These are phyloP conservation scores for Oryza australiensis DNA, from an alignment of 176 grass and related monocot genomes.

Conservation along the genomic window DNA sequence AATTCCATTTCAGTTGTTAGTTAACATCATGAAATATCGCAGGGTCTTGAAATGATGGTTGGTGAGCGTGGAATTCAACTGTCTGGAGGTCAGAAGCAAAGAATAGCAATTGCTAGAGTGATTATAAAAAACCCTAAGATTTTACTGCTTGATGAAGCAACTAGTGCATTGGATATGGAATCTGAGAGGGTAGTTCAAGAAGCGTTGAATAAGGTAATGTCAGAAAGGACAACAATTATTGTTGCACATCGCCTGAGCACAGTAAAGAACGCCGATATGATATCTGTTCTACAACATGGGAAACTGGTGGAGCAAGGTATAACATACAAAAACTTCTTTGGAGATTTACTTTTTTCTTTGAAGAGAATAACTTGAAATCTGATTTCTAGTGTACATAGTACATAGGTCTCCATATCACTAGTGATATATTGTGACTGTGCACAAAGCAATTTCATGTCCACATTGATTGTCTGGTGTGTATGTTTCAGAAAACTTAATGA, in stretches of 20 bases:
- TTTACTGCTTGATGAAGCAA: conserved; percentile 92
- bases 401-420: no score
- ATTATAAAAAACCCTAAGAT: conserved; percentile 84
- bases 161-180: conserved; percentile 81
- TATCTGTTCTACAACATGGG: conserved; percentile 76
- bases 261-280: conserved; percentile 71
- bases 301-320: conserved; percentile 94
- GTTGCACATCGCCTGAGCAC: conserved; percentile 92
- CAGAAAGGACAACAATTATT: conserved; percentile 77
- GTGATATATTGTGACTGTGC: no score
- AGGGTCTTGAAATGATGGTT: conserved; percentile 82
- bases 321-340: neutral
- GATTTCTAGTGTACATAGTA: no score
- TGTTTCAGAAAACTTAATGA: no score
- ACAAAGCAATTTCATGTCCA: no score
- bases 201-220: conserved; percentile 76
- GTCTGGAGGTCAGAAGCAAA: conserved; percentile 90
- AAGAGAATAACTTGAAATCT: no score
- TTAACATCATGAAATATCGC: conserved; percentile 12
- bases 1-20: conserved; percentile 20
- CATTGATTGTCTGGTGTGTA: no score
- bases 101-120: conserved; percentile 90
- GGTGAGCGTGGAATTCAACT: conserved; percentile 84
- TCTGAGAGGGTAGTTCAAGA: conserved; percentile 85
- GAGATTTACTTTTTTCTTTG: neutral